phyloP scores from a whole-genome alignment of 345 rosid genomes.

The Dipteronia dyeriana region DNA sequence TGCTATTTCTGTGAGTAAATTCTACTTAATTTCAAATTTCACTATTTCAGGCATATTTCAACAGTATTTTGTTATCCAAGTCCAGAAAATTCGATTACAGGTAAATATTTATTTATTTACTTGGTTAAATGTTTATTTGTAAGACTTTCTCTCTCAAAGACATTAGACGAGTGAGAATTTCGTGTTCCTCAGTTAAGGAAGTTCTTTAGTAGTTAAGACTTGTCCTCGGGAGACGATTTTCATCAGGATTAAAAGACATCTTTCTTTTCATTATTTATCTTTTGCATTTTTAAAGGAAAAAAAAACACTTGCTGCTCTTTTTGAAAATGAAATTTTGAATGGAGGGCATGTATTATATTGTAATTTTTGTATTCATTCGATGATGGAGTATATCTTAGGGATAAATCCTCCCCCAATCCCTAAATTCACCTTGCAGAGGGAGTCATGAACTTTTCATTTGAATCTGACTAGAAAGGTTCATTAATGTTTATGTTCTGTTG shows the following conservation, averaged over 20 bases:
- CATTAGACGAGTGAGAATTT: background rate
- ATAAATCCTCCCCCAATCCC: slow-evolving; percentile 8
- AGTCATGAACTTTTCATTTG: background rate
- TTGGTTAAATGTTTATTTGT: background rate
- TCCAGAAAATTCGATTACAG: slow-evolving; percentile 90
- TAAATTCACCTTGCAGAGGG: background rate
- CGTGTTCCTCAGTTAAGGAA: background rate
- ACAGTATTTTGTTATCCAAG: slow-evolving; percentile 89
- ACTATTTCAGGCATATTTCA: slow-evolving; percentile 68
- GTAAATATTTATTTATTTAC: slow-evolving; percentile 32
- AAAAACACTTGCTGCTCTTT: background rate
- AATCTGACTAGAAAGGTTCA: background rate
- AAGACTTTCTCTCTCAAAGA: background rate
- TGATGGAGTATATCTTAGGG: background rate
- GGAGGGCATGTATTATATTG: background rate
- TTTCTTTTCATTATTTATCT: background rate
- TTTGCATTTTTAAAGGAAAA: background rate
- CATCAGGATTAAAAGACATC: background rate
- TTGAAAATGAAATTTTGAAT: slow-evolving; percentile 7
- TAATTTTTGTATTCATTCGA: background rate
- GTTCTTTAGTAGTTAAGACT: background rate
- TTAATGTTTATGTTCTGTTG: background rate
- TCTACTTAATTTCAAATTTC: slow-evolving; percentile 19
- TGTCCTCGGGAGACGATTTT: background rate
- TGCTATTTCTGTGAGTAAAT: background rate